Evolutionary conservation across 2,329 filamentous ascomycete genomes (phyloP).

Genomic region (Fulvia fulva): DNA sequence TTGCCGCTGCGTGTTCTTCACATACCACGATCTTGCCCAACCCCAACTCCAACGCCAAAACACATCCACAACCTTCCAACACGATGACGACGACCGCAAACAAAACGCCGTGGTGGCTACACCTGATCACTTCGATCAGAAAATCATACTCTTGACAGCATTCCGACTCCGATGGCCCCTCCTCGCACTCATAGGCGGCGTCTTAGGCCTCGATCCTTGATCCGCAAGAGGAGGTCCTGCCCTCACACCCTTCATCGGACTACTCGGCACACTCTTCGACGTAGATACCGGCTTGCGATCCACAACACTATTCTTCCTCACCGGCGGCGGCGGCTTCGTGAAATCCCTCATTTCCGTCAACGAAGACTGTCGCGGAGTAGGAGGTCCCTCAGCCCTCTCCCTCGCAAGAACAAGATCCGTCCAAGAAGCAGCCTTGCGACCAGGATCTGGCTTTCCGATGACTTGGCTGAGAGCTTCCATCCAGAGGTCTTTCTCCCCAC

Average conservation of each 20-base stretch:
- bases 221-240: constrained; percentile 15
- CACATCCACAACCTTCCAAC: not conserved
- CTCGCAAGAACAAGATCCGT: constrained; percentile 56
- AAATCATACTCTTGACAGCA: constrained; percentile 39
- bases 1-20: not conserved
- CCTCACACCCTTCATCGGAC: constrained; percentile 22
- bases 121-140: constrained; percentile 16
- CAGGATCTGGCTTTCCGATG: constrained; percentile 53
- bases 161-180: constrained; percentile 30
- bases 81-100: not conserved
- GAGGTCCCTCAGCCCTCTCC: constrained; percentile 29
- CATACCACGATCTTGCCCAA: not conserved
- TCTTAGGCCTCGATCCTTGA: constrained; percentile 22
- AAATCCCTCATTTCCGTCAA: constrained; percentile 26
- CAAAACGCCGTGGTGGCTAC: not conserved
- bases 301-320: constrained; percentile 16
- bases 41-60: not conserved
- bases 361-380: constrained; percentile 3
- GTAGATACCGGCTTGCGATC: constrained; percentile 23
- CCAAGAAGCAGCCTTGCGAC: constrained; percentile 51
- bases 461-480: constrained; percentile 79
- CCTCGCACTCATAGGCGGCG: constrained; percentile 32
- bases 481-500: constrained; percentile 87
- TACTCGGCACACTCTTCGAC: constrained; percentile 27
- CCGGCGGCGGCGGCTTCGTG: constrained; percentile 22